Base-by-base conservation (phyloP, 148 eudicot species). In the Heliamphora exappendiculata region DNA sequence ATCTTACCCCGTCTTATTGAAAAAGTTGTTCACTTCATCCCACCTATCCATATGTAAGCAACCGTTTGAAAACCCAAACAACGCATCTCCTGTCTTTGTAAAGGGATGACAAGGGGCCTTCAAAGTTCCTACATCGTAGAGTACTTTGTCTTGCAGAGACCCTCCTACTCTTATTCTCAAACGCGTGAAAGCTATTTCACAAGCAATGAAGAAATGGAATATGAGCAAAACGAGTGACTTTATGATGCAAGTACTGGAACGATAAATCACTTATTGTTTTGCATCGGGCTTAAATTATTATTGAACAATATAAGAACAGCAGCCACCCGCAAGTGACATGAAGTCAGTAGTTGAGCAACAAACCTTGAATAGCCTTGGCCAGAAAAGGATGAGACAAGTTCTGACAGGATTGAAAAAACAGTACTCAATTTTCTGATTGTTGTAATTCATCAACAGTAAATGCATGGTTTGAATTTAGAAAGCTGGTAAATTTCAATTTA, bases 111-210 rank as follows among this genome's bases (percentile, higher is more conserved):
- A 94, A 55, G 91, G 84, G 60, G 73, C 57, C 26, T 79, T 76
- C 69, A 84, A 72, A 69, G 87, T 87, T 29, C 93, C 93, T 63
- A 91, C 89, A 66, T 79, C 78, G 79, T 95, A 95, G 5, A 85
- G 14, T 29, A 95, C 96, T 86, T 84, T 90, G 80, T 95, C 98
- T 93, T 95, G 91, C 76, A 95, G 78, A 69, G 99, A 93, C 79
- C 99, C 99, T 74, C 99, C 99, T 59, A 92, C 82, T 77, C 99
- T 88, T 75, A 95, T 62, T 75, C 99, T 91, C 87, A 95, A 81
- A 80, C 65, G 79, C 62, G 83, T 72, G 73, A 95, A 95, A 81
- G 94, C 99, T 95, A 85, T 76, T 68, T 60, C 37, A 14, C 47
- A 58, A 75, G 66, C 67, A 82, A 74, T 24, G 47, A 50, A 80